Base-by-base conservation (phyloP, 139 green algal genomes). In the Tetradesmus lagerheimii region DNA sequence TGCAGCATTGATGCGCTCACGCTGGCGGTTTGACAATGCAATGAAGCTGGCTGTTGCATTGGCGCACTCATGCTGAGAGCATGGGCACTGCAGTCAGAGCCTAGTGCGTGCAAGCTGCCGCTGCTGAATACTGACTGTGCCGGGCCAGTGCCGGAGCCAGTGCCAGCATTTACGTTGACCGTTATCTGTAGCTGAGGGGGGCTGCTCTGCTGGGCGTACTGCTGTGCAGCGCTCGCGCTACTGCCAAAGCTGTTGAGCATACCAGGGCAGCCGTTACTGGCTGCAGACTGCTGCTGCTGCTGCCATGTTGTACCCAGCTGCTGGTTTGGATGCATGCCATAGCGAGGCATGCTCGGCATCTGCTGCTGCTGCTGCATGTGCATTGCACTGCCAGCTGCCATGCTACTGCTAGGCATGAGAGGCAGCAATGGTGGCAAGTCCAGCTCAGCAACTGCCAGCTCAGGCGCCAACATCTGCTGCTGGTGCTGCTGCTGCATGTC, bases 341-440 rank as follows among this genome's bases (percentile, higher is more conserved):
- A 71, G 23, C 57, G n/a, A 1, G 57, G 57, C 57, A 71, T 71
- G 23, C 57, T 71, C 20, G 31, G 57, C 57, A 71, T 9, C 71
- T 79, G 71, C 71, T 79, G 71, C 71, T 79, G 71, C 71, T 79
- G 71, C 71, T 41, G 71, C 71, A 37, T 71, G 57, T n/a, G 23
- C 25, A n/a, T 71, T n/a, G 57, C 25, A n/a, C 8, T 71, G 8
- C 23, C 57, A 71, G 20, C 71, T 23, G 12, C 11, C n/a, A 41
- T 79, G 71, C 71, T 79, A n/a, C 71, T 39, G 71, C 71, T 79
- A 11, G 71, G 31, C 71, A 38, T 5, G 4, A 41, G 71, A 5
- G 57, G 23, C 57, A 71, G 5, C 57, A 71, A 15, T 71, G 57
- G 57, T 31, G 57, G 57, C 57, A 71, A n/a, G 57, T 71, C 57